A percentile compares a stretch with the other conserved stretches of the same genome.
phyloP scores from a whole-genome alignment of 208 protist species.

The Leishmania aethiopica region DNA sequence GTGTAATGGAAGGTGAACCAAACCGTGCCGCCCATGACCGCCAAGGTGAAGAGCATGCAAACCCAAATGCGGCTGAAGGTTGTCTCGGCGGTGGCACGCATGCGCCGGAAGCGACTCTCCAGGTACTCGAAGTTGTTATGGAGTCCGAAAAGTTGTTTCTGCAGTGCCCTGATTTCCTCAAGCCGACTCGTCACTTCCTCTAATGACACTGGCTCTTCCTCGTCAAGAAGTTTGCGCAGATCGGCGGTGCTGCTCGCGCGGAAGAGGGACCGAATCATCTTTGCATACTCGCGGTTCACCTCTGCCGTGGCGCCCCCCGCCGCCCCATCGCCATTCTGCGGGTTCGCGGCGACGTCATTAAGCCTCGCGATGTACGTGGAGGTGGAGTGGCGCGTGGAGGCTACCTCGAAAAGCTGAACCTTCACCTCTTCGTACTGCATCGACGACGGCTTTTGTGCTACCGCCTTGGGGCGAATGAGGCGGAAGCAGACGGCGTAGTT shows the following conservation, averaged over 20 bases:
- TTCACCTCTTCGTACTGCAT: constrained; percentile 29
- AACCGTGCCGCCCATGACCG: constrained; percentile 23
- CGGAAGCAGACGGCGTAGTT: constrained; percentile 56
- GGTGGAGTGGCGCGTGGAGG: constrained; percentile 27
- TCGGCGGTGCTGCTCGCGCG: constrained; percentile 20
- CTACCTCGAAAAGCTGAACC: constrained; percentile 33
- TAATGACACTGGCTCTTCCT: constrained; percentile 27
- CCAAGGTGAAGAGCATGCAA: constrained; percentile 20
- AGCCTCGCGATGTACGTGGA: constrained; percentile 25
- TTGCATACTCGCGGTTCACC: constrained; percentile 29
- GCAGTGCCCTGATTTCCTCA: constrained; percentile 23
- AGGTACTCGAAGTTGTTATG: constrained; percentile 23
- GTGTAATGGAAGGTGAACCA: constrained; percentile 52
- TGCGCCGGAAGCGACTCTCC: constrained; percentile 29
- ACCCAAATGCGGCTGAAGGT: constrained; percentile 66
- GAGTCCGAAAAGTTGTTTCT: constrained; percentile 28
- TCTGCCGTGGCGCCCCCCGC: background rate
- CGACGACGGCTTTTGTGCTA: background rate
- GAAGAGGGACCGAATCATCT: constrained; percentile 27
- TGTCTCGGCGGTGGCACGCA: constrained; percentile 49
- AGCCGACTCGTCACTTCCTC: constrained; percentile 26
- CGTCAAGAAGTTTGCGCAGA: constrained; percentile 23
- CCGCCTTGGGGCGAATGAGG: constrained; percentile 17
- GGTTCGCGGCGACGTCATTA: background rate
- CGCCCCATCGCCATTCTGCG: background rate